Base-by-base conservation (phyloP, 2,329 filamentous ascomycete genomes). In the Tolypocladium endophyticum region DNA sequence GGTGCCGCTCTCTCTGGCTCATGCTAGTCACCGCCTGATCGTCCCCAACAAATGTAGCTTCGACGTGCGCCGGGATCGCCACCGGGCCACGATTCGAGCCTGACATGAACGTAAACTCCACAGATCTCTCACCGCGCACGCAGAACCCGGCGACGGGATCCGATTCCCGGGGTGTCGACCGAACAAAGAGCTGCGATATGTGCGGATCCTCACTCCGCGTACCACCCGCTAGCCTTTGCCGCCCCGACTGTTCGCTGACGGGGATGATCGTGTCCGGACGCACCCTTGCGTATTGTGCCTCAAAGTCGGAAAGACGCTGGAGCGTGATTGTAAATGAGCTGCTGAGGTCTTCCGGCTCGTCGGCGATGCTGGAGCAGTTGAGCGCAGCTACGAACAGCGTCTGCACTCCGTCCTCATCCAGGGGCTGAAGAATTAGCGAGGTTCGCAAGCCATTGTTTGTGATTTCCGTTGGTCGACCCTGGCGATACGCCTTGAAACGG, bases 381-480 rank as follows among this genome's bases (percentile, higher is more conserved):
- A 18, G 12, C 20, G 30, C 12, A 25, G 23, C 43, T 30, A 35
- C n/a, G 56, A 20, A 63, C 38, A 57, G 61, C 58, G 30, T 52
- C 43, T n/a, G 43, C 30, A 23, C 7, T 0, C 35, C n/a, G 30
- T 38, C 33, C 43, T 9, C 30, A 3, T 50, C 56, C 12, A 58
- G 43, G 33, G 30, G 39, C 30, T 52, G 56, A 2, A 53, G 20
- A 6, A 38, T 25, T 25, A 63, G 60, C 33, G 61, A 53, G 9
- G 57, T 43, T 11, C 60, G 57, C 35, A 63, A 43, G 23, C 61
- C 61, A 16, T 61, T 57, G 47, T 61, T 61, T 23, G 61, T 62
- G 39, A 62, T 16, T 7, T 55, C 43, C 43, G 56, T 36, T 30
- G 56, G 33, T n/a, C 33, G 28, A 14, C 56, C 56, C 25, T 52